These are phyloP conservation scores for Backusella circina DNA, from an alignment of 192 early-diverging fungal genomes.

Conservation along the genomic window DNA sequence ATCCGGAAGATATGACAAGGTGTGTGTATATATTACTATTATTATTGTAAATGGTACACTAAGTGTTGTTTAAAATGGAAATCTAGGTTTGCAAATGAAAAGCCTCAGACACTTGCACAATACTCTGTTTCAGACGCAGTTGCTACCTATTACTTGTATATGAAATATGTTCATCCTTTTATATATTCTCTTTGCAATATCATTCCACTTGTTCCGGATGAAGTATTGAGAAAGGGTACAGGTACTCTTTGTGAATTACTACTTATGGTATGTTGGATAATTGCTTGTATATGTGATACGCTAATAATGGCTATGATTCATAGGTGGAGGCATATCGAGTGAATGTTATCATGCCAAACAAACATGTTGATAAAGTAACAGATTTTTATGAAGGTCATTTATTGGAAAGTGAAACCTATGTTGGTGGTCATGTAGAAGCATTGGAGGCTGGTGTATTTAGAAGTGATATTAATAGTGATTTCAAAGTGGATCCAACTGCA, in stretches of 20 bases:
- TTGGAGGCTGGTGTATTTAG: conserved; percentile 98
- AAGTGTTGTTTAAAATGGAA: neutral
- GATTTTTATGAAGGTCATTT: conserved; percentile 87
- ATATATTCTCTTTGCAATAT: conserved; percentile 99
- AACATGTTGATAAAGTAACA: conserved; percentile 77
- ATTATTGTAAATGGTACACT: neutral
- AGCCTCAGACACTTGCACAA: conserved; percentile 91
- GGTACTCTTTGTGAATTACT: conserved; percentile 96
- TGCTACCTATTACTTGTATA: conserved; percentile 98
- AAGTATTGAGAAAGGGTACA: conserved; percentile 92
- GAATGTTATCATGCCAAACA: conserved; percentile 95
- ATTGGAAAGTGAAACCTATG: conserved; percentile 93
- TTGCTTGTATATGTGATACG: neutral
- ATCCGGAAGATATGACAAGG: conserved; percentile 98
- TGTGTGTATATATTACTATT: conserved; percentile 6
- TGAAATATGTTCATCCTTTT: conserved; percentile 99
- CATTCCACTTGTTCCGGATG: conserved; percentile 96
- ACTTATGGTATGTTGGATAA: conserved; percentile 85
- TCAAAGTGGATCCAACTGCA: conserved; percentile 71
- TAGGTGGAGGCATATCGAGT: conserved; percentile 87
- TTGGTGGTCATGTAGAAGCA: conserved; percentile 98
- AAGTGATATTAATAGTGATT: conserved; percentile 86
- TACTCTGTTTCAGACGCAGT: conserved; percentile 99
- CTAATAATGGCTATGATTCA: neutral
- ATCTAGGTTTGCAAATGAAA: conserved; percentile 77